Conservation (phyloP, 176 grass and related monocot genomes). For the Avena sativa region DNA sequence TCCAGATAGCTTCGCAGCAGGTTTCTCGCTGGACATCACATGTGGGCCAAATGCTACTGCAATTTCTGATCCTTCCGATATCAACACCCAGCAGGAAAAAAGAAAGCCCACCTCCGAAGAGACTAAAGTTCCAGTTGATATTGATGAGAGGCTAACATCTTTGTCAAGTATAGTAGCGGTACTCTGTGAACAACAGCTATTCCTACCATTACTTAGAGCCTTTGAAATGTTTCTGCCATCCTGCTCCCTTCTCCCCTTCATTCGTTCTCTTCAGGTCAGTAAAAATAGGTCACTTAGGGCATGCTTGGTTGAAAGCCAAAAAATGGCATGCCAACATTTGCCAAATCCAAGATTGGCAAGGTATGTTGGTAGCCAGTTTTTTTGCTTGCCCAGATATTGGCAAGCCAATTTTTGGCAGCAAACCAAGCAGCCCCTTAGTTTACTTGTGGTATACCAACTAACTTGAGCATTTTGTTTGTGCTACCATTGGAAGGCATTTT, state of each 20-base stretch:
- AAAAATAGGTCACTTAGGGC: conserved; percentile 11
- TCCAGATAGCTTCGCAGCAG: conserved; percentile 42
- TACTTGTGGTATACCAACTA: conserved; percentile 32
- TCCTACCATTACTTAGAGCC: conserved; percentile 86
- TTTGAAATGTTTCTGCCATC: conserved; percentile 97
- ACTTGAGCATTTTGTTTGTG: conserved; percentile 34
- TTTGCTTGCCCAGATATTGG: neutral
- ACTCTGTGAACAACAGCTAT: conserved; percentile 88
- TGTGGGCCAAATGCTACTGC: conserved; percentile 42
- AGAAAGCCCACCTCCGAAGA: conserved; percentile 44
- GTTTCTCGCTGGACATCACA: conserved; percentile 38
- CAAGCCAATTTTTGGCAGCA: neutral
- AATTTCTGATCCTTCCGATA: conserved; percentile 43
- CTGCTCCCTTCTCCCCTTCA: conserved; percentile 84
- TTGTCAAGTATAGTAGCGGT: conserved; percentile 91
- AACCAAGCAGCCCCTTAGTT: conserved; percentile 29
- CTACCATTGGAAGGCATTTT: conserved; percentile 79
- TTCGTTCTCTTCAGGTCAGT: conserved; percentile 88
- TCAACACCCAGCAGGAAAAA: conserved; percentile 54
- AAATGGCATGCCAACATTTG: conserved; percentile 8
- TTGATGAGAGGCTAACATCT: conserved; percentile 71
- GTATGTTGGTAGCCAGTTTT: neutral
- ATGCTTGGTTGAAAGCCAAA: conserved; percentile 5
- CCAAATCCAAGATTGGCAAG: neutral
- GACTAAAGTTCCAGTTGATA: conserved; percentile 47